phyloP scores from a whole-genome alignment of 164 flowering plant genomes.

The Piper longum region DNA sequence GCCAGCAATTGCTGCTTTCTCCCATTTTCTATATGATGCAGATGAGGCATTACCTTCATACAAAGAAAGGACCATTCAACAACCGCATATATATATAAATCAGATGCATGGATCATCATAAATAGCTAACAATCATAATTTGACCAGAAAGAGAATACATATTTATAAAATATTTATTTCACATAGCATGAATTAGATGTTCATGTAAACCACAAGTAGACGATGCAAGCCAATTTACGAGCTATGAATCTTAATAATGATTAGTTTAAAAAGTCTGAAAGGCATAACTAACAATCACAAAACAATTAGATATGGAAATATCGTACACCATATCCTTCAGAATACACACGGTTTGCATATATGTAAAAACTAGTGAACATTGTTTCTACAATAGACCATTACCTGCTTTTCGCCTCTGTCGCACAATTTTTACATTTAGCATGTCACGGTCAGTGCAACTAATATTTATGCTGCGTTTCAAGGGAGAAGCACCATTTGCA shows the following conservation, averaged over 20 bases:
- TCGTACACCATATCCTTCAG: neutral
- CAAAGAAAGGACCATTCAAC: neutral
- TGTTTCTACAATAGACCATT: neutral
- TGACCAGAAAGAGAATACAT: no score
- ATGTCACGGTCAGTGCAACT: conserved; percentile 42
- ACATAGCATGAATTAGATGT: no score
- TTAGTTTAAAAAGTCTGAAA: no score
- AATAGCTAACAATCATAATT: neutral
- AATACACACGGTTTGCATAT: neutral
- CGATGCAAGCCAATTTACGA: no score
- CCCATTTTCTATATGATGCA: conserved; percentile 80
- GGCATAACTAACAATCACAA: no score
- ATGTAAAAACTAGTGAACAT: neutral
- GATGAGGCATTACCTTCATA: conserved; percentile 38
- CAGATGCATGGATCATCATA: neutral
- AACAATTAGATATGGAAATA: no score
- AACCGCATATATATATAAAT: neutral
- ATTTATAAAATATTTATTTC: no score
- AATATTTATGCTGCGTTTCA: conserved; percentile 38
- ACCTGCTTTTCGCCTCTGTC: conserved; percentile 66
- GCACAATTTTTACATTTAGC: conserved; percentile 29
- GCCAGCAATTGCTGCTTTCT: conserved; percentile 96
- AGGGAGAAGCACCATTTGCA: conserved; percentile 43
- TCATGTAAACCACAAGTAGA: no score
- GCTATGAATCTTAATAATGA: no score